phyloP scores from a whole-genome alignment of 164 flowering plant species.

The Vitis vinifera region ASM3070453v1 NC_081816.1:5714001-5714500 shows the following conservation, averaged over 20 bases:
- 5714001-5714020: slow-evolving; percentile 64
- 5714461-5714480: not conserved
- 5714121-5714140: slow-evolving; percentile 37
- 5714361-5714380: slow-evolving; percentile 47
- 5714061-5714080: slow-evolving; percentile 64
- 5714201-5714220: slow-evolving; percentile 67
- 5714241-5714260: slow-evolving; percentile 48
- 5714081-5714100: slow-evolving; percentile 65
- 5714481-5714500: not conserved
- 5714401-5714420: slow-evolving; percentile 44
- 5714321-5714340: slow-evolving; percentile 37
- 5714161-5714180: slow-evolving; percentile 36
- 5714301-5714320: slow-evolving; percentile 58
- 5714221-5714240: slow-evolving; percentile 46
- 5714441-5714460: slow-evolving; percentile 42
- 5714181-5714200: slow-evolving; percentile 52
- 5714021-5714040: slow-evolving; percentile 72
- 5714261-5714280: slow-evolving; percentile 56
- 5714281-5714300: slow-evolving; percentile 37
- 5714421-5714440: slow-evolving; percentile 61
- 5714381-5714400: slow-evolving; percentile 50
- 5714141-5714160: slow-evolving; percentile 47
- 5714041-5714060: slow-evolving; percentile 27
- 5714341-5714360: slow-evolving; percentile 67
- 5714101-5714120: slow-evolving; percentile 58